A percentile compares a stretch with the other conserved stretches of the same genome.
Conservation (phyloP, 2,329 filamentous ascomycete species). For the Ophiosphaerella herpotricha region DNA sequence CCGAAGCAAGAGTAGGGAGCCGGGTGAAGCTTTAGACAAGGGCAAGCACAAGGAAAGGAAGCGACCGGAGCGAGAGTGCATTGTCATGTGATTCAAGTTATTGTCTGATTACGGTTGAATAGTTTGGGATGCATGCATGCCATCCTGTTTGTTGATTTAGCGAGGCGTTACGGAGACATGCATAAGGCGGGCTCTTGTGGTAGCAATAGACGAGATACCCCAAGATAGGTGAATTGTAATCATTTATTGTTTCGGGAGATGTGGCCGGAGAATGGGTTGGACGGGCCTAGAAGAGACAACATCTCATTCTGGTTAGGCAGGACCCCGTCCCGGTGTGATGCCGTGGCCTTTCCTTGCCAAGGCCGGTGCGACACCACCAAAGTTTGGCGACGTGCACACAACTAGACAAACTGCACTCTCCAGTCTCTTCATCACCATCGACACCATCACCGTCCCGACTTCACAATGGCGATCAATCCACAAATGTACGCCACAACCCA, state of each 20-base stretch:
- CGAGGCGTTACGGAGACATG: conserved; percentile 26
- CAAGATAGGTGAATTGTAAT: neutral
- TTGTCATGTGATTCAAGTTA: conserved; percentile 47
- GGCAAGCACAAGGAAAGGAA: conserved; percentile 32
- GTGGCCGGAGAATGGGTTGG: conserved; percentile 36
- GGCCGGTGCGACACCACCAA: conserved; percentile 25
- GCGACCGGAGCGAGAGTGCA: conserved; percentile 51
- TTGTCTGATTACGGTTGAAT: neutral
- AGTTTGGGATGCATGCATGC: conserved; percentile 6
- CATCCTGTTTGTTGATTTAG: conserved; percentile 13
- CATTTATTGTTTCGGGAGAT: conserved; percentile 4
- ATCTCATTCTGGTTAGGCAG: conserved; percentile 24
- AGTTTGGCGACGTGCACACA: conserved; percentile 18
- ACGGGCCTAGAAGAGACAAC: conserved; percentile 17
- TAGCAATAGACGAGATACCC: conserved; percentile 34
- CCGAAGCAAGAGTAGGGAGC: conserved; percentile 48
- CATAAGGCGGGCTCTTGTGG: conserved; percentile 1
- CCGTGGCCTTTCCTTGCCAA: conserved; percentile 37
- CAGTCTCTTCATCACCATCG: neutral
- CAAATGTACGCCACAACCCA: conserved; percentile 37
- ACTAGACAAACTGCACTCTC: conserved; percentile 1
- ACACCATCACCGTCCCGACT: neutral
- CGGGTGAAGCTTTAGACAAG: conserved; percentile 38
- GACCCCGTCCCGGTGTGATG: conserved; percentile 10
- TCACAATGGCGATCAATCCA: conserved; percentile 45